These are phyloP conservation scores for Coffea humblotiana DNA, from an alignment of 305 asterid species.

Conservation along the genomic window DNA sequence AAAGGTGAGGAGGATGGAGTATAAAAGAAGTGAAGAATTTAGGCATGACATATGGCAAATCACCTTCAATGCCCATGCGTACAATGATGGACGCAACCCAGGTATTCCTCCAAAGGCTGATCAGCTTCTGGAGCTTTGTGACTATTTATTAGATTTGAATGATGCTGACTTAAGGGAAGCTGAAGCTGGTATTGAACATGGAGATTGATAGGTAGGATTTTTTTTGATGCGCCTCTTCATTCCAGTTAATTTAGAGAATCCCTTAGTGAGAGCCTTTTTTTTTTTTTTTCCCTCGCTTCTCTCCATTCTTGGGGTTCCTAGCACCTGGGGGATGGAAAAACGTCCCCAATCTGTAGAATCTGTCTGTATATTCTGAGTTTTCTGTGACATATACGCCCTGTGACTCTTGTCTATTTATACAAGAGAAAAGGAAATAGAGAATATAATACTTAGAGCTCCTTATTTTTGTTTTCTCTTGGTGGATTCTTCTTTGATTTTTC, in stretches of 20 bases:
- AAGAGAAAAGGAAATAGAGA: background rate
- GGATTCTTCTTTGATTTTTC: background rate
- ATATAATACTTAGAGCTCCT: background rate
- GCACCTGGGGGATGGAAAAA: conserved; percentile 13
- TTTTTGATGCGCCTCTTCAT: background rate
- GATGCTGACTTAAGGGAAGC: conserved; percentile 57
- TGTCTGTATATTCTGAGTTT: conserved; percentile 17
- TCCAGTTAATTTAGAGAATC: conserved; percentile 6
- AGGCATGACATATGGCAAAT: conserved; percentile 86
- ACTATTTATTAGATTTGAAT: conserved; percentile 59
- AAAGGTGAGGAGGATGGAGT: conserved; percentile 68
- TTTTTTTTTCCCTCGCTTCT: background rate
- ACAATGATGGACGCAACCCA: conserved; percentile 82
- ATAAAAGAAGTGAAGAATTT: conserved; percentile 78
- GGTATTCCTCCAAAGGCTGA: conserved; percentile 98
- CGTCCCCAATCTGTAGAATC: conserved; percentile 22
- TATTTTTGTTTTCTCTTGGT: background rate
- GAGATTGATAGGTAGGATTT: conserved; percentile 17
- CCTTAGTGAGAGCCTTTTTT: conserved; percentile 9
- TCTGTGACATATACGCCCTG: background rate
- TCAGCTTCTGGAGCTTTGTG: conserved; percentile 93
- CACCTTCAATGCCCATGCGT: conserved; percentile 70
- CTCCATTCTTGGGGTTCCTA: conserved; percentile 18
- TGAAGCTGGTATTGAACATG: conserved; percentile 64
- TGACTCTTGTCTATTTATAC: background rate